Evolutionary conservation across 2,329 filamentous ascomycete species (phyloP), one percentile per base, ranked within the genome.

Genomic region (Cryphonectria nitschkei): DNA sequence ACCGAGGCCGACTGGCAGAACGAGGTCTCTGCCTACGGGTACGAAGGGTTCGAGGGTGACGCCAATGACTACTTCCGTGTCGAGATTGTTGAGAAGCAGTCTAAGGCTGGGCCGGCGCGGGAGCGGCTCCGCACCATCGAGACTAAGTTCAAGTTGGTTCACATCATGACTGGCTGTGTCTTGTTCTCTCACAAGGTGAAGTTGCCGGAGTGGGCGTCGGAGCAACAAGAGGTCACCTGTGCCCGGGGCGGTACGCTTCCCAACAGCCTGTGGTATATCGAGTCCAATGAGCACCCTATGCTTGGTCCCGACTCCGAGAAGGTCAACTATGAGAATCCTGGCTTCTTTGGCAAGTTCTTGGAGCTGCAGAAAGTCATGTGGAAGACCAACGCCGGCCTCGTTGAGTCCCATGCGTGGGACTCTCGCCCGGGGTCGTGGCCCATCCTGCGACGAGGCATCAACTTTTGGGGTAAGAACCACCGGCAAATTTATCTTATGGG

Each of bases 131-230:
- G 96, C 71, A 98, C 96, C 39, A 98, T 99, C 74, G 91, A 99
- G 83, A 94, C 94, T 76, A 98, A 98, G 84, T 99, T 99, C 85
- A 92, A 90, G 79, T 91, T 99, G 61, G 88, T 98, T 46, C 96
- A 99, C 79, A 84, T 97, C 79, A 98, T 99, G 96, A 97, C 94
- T 74, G 95, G 95, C 63, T 99, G 96, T 79, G 93, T 92, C 16
- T 87, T 99, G 34, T 99, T 99, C 86, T 98, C 95, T 0, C 96
- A 99, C 87, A 98, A 98, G 84, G 95, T 98, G 80, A 99, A 99
- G 85, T 90, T 99, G 71, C 96, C 96, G 3, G 94, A 97, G 2
- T 99, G 96, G 96, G 96, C 93, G 63, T 99, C 92, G 67, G 96
- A 98, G 81, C 96, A 99, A 81, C 96, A 99, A 81, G 96, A 99